Evolutionary conservation across 164 flowering plant species (phyloP), one percentile per base, ranked within the genome.

Genomic region (Vitis rotundifolia): DNA sequence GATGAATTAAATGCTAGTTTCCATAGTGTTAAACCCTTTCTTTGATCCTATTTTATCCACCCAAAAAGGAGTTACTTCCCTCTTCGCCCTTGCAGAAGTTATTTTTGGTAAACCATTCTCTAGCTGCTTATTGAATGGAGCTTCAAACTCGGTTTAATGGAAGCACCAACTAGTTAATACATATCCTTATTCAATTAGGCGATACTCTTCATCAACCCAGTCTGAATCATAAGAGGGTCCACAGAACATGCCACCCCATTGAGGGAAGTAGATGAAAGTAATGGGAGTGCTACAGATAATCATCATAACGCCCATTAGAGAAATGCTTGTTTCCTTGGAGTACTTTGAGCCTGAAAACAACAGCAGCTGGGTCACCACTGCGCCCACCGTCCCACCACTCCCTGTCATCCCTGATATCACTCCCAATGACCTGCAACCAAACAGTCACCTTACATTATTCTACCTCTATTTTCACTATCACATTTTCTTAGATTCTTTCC

Each of bases 361-460:
- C 29, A 87, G 54, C 54, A 83, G 48, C 69, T 89, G 91, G 0
- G 91, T 87, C 37, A 85, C 74, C 19, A 87, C 91, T 63, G 93
- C 88, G n/a, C 91, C 91, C n/a, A 89, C 37, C 0, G 87, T 79
- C 15, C 90, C 93, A 5, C 93, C 93, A 71, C 89, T 83, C 48
- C 91, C 93, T 19, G 93, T 85, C 88, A 89, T 87, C 58, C 93
- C 93, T 57, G 91, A 74, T 49, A 89, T 79, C 56, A 87, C 89
- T 58, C 93, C 93, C 12, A 85, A 74, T 26, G 89, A 85, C 80
- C 93, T 89, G 83, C 77, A 76, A 59, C 11, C 15, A 65, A 3
- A 57, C 26, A 67, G 13, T 50, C 18, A 64, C 9, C 10, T 31
- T 18, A 4, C 37, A 8, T 48, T 14, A 49, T 12, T 15, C 44